Base-by-base conservation (phyloP, 345 rosid genomes). In the Arabidopsis thaliana region DNA sequence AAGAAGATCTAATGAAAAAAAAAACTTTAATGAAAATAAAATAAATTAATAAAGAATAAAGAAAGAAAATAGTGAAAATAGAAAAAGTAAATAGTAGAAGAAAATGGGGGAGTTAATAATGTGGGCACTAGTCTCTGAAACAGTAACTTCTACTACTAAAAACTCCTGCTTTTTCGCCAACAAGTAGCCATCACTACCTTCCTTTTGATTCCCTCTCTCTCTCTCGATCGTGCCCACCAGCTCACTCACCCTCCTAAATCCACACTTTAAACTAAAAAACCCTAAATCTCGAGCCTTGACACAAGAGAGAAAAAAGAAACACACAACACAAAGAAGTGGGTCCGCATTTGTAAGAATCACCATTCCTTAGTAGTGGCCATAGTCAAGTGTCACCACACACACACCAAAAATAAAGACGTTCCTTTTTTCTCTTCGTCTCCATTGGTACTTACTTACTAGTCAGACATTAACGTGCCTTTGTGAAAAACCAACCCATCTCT, bases 381-480 rank as follows among this genome's bases (percentile, higher is more conserved):
- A 55, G 80, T 63, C 75, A 76, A 53, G 64, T 59, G 20, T 16
- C 20, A 16, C 20, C 59, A 12, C 71, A 46, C 65, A 65, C 57
- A 65, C 71, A 11, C 44, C 40, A 51, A 66, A 67, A 63, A 16
- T 16, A 59, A 60, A 51, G 42, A 23, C 23, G 12, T 59, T 59
- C 62, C 58, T 65, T 71, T 65, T 71, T 59, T 49, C 44, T 8
- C 28, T 34, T 78, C 69, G 62, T 78, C 52, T 59, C 63, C 62
- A 72, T 76, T 76, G 80, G 56, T 24, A 69, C 28, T 25, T 40
- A 40, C 16, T 58, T 14, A 44, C 24, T 48, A 70, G 71, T 77
- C 81, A 41, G 72, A 58, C 81, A 69, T 78, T 66, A 72, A 65
- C 81, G 81, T 72, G 81, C 6, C 62, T 77, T 46, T 8, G 23